phyloP scores from a whole-genome alignment of 1,284 basidiomycete genomes.

The Termitomyces sp. region DNA sequence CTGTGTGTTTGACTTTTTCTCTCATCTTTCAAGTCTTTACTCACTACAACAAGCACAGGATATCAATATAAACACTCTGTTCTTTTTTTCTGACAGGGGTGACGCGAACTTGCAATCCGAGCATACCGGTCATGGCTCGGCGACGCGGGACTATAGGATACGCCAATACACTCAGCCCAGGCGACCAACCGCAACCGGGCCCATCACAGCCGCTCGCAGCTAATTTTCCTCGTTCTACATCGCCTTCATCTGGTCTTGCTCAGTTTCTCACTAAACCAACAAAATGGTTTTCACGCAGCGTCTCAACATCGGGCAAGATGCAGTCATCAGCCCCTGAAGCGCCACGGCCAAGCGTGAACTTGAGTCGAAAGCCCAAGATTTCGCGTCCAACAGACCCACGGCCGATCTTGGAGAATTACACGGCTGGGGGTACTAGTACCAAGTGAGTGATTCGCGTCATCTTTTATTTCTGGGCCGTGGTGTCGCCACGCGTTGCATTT shows the following conservation, averaged over 20 bases:
- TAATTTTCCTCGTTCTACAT: slow-evolving; percentile 33
- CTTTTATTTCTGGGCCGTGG: slow-evolving; percentile 5
- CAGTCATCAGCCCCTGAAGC: slow-evolving; percentile 25
- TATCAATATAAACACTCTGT: background rate
- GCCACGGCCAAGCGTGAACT: slow-evolving; percentile 48
- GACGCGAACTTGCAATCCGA: slow-evolving; percentile 5
- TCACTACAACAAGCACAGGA: background rate
- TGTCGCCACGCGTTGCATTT: background rate
- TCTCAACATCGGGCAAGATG: slow-evolving; percentile 34
- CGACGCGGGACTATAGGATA: slow-evolving; percentile 27
- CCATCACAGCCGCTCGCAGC: slow-evolving; percentile 25
- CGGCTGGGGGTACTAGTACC: slow-evolving; percentile 35
- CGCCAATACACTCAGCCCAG: slow-evolving; percentile 29
- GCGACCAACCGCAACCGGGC: slow-evolving; percentile 25
- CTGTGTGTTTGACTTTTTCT: background rate
- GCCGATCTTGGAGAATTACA: slow-evolving; percentile 56
- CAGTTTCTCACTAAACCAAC: slow-evolving; percentile 39
- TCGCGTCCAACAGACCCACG: slow-evolving; percentile 77
- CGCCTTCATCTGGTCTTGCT: slow-evolving; percentile 38
- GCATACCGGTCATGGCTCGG: slow-evolving; percentile 28
- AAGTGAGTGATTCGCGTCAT: slow-evolving; percentile 35
- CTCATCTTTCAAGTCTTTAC: background rate
- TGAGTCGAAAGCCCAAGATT: slow-evolving; percentile 70
- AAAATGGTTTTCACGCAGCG: slow-evolving; percentile 42
- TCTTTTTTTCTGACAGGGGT: slow-evolving; percentile 5